Evolutionary conservation across 257 asterid genomes (phyloP).

Genomic region (Capsicum rhomboideum): DNA sequence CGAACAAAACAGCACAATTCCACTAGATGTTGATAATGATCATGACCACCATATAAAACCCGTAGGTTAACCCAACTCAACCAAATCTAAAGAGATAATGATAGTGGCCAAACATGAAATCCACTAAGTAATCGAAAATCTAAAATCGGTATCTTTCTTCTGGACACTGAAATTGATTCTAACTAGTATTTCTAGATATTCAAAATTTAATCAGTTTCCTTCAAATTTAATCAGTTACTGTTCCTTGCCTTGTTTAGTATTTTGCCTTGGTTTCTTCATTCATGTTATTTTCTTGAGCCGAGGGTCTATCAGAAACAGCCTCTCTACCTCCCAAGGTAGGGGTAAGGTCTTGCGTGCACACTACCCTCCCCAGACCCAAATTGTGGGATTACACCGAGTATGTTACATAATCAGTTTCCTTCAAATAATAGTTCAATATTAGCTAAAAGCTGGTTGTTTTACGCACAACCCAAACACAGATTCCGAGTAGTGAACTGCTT

Average conservation of each 20-base stretch:
- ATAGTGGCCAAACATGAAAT: not conserved
- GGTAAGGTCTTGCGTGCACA: no score
- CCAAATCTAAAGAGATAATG: not conserved
- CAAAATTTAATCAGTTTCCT: not conserved
- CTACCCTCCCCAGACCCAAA: no score
- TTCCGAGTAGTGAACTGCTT: not conserved
- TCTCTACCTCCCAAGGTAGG: no score
- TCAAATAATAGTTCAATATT: not conserved
- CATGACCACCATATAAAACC: not conserved
- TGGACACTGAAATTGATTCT: not conserved
- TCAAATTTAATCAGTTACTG: not conserved
- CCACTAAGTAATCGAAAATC: not conserved
- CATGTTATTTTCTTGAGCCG: no score
- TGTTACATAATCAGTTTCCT: not conserved
- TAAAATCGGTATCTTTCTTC: not conserved
- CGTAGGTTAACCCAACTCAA: not conserved
- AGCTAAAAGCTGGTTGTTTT: not conserved
- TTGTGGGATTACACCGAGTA: no score
- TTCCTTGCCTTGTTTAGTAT: no score
- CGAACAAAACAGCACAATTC: not conserved
- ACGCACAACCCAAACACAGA: not conserved
- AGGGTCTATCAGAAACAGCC: no score
- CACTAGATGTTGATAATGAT: not conserved
- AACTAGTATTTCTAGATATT: not conserved
- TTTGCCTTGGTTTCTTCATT: no score